Evolutionary conservation across 2,329 filamentous ascomycete species (phyloP), one percentile per base, ranked within the genome.

Genomic region (Chrysoporthe austroafricana): DNA sequence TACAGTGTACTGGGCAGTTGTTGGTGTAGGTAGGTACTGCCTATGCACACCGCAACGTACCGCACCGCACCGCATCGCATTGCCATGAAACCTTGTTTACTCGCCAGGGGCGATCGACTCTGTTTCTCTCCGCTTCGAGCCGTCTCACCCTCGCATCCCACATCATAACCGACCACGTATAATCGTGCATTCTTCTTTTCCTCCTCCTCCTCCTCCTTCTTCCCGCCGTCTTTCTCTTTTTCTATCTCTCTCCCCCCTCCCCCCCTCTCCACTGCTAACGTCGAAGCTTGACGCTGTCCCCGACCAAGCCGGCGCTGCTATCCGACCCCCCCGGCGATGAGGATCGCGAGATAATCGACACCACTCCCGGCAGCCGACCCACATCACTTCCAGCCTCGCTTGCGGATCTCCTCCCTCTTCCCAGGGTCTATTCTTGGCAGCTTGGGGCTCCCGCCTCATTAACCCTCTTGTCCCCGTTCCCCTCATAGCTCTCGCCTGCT

Each of bases 381-480:
- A 62, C 60, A 50, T 42, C 18, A 13, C 32, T 32, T 54, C 32
- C 46, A 62, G 60, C 46, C 60, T 62, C 46, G 60, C 46, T 42
- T 62, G 43, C 46, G 46, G 18, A 21, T 62, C 44, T n/a, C 18
- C 60, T 34, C 60, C 34, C 43, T 18, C 46, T n/a, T 62, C 34
- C 44, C 60, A 16, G 18, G 26, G 34, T 32, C 21, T 4, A 21
- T 60, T 32, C 39, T 32, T 32, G 43, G 43, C 21, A n/a, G 43
- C 14, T 48, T 16, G 26, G 26, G 11, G 50, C 6, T 14, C 50
- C 13, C 26, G 32, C 7, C 50, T 2, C 9, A 18, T 9, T n/a
- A 18, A 46, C 42, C 18, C 8, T 44, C n/a, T 21, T 26, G 8
- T 13, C 14, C 9, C 13, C n/a, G 36, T 16, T 44, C 39, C 18